Base-by-base conservation (phyloP, 495 filamentous ascomycete species). In the Podospora fimiseda region DNA sequence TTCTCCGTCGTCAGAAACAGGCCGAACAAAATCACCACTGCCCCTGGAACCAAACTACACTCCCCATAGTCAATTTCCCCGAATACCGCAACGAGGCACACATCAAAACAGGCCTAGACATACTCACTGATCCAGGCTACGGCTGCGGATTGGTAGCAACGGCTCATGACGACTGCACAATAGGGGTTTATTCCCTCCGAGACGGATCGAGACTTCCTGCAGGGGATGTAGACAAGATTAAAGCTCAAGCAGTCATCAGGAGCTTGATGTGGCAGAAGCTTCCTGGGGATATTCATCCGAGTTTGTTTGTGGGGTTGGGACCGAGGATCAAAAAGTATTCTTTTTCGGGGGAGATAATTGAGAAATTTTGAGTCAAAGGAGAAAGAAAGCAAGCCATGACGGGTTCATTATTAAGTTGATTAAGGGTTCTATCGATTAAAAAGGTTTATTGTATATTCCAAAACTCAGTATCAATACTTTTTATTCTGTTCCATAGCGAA, bases 151-250 rank as follows among this genome's bases (percentile, higher is more conserved):
- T 71, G 9, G 68, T 71, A 8, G 73, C 71, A 2, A 68, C 73
- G 0, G 69, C 72, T 1, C 71, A 76, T 27, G 70, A 71, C 45
- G 68, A 71, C 36, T 64, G 59, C 13, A 64, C 48, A 4, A 63
- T 78, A 0, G 67, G 46, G n/a, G 47, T 76, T 21, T 75, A 70
- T 54, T 73, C 72, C 11, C 60, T 71, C 20, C 51, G 50, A 7
- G 65, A 60, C 21, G 74, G 74, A 19, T 33, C 44, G 3, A 55
- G 62, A 9, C 53, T 76, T 30, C 52, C 20, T 13, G 9, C 16
- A 2, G 47, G 16, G 5, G 52, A 33, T 14, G 44, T 49, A 21
- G 52, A 52, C 18, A 36, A 18, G 27, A 52, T 63, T n/a, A 21
- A 16, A 30, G 50, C 53, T n/a, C 21, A 21, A 24, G 38, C 14